A percentile compares a stretch with the other conserved stretches of the same genome.
phyloP scores from a whole-genome alignment of 176 grass and related monocot genomes.

The Oryza punctata region DNA sequence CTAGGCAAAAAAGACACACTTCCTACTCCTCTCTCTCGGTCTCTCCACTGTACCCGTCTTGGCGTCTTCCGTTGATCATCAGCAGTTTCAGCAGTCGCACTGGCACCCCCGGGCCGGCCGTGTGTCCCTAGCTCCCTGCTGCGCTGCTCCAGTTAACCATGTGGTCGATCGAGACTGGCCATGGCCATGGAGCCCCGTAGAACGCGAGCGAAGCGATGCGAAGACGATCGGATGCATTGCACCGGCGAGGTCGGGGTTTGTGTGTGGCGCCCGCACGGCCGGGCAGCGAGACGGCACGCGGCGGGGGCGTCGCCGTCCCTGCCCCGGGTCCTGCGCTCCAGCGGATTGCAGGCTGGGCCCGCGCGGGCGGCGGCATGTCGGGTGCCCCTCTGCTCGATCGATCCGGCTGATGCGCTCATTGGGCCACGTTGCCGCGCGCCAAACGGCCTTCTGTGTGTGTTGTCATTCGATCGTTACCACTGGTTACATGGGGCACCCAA shows the following conservation, averaged over 20 bases:
- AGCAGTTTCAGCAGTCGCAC: background rate
- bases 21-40: background rate
- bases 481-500: too few relatives aligned
- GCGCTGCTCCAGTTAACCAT: background rate
- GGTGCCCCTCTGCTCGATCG: background rate
- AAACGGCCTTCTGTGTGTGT: too few relatives aligned
- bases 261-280: constrained; percentile 7
- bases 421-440: background rate
- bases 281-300: background rate
- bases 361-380: constrained; percentile 30
- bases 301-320: constrained; percentile 15
- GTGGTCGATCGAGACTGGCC: background rate
- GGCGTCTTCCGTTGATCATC: too few relatives aligned
- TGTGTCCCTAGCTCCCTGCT: too few relatives aligned
- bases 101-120: too few relatives aligned
- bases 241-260: background rate
- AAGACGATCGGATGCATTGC: constrained; percentile 36
- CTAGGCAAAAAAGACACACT: constrained; percentile 1
- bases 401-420: background rate
- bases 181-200: too few relatives aligned
- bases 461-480: background rate
- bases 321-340: too few relatives aligned
- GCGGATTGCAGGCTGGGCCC: background rate
- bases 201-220: too few relatives aligned
- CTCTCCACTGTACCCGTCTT: background rate